Base-by-base conservation (phyloP, 352 stramenopile genomes). In the Thraustochytrium striatum region DNA sequence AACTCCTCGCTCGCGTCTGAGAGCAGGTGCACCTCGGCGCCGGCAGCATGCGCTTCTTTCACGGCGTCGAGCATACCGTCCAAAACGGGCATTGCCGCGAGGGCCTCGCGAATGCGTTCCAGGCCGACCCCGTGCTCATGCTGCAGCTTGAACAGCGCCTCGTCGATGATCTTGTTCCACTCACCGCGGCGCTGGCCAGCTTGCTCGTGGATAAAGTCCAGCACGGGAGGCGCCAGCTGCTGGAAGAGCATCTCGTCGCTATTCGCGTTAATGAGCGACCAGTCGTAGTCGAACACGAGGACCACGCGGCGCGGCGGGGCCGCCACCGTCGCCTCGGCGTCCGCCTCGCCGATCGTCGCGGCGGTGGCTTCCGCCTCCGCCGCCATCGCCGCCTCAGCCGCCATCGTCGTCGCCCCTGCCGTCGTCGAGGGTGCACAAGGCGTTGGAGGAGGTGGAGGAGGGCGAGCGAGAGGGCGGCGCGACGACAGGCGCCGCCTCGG, bases 211-310 rank as follows among this genome's bases (percentile, higher is more conserved):
- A 87, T 72, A 21, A 84, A 70, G 13, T 39, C 57, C 55, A 78
- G 65, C 1, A 86, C 41, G 35, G 79, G 62, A 11, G 79, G 65
- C 36, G 81, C 59, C 57, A 87, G 79, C 79, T 84, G 30, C 62
- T 86, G 38, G n/a, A 87, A 69, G 25, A 87, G 55, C 53, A 59
- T 87, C 9, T 82, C 87, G 55, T 87, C 84, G 41, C 52, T 83
- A 62, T 87, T 87, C 58, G 86, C 84, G 61, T 87, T 86, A 2
- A 87, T 59, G 5, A 87, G 65, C 21, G 75, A 85, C 83, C 82
- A 84, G 58, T 80, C 70, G 43, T 72, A 80, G 47, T 80, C 70
- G 47, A 72, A 80, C 1, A 80, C 58, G 21, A 80, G 21, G 13
- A 73, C 58, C 5, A 80, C 65, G n/a, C 30, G 38, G 25, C 13